Evolutionary conservation across 164 flowering plant species (phyloP).

Genomic region (Aristolochia fimbriata): DNA sequence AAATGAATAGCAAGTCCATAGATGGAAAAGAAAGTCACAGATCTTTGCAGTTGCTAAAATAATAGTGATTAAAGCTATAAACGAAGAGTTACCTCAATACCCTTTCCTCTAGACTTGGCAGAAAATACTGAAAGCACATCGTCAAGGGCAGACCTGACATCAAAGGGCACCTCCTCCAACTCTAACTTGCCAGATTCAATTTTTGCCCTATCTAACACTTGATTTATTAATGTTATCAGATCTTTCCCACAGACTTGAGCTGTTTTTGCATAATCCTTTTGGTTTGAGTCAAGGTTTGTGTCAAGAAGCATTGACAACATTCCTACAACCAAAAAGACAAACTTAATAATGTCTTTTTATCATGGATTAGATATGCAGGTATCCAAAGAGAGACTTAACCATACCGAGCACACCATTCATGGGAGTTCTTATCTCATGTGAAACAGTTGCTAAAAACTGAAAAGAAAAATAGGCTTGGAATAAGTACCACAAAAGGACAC

Average conservation of each 20-base stretch:
- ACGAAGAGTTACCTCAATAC: constrained; percentile 56
- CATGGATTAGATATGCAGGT: background rate
- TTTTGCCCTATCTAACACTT: constrained; percentile 92
- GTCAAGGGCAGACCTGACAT: constrained; percentile 65
- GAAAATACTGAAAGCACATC: constrained; percentile 85
- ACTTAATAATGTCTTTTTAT: background rate
- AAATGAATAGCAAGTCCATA: background rate
- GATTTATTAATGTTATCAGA: constrained; percentile 74
- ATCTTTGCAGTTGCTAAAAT: background rate
- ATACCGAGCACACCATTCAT: constrained; percentile 97
- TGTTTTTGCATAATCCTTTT: constrained; percentile 76
- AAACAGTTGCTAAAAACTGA: constrained; percentile 96
- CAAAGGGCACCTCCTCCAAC: constrained; percentile 71
- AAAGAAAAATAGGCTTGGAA: constrained; percentile 6
- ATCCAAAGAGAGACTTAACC: constrained; percentile 3
- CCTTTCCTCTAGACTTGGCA: constrained; percentile 71
- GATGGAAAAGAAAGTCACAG: no score
- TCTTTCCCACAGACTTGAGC: constrained; percentile 88
- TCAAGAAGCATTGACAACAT: constrained; percentile 84
- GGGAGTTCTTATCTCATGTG: constrained; percentile 95
- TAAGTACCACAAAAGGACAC: background rate
- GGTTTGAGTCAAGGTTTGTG: constrained; percentile 66
- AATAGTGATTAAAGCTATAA: background rate
- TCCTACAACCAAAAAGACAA: constrained; percentile 31
- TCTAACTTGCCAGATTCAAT: constrained; percentile 91